Evolutionary conservation across 768 basidiomycete genomes (phyloP).

Genomic region (Mycena vitilis): DNA sequence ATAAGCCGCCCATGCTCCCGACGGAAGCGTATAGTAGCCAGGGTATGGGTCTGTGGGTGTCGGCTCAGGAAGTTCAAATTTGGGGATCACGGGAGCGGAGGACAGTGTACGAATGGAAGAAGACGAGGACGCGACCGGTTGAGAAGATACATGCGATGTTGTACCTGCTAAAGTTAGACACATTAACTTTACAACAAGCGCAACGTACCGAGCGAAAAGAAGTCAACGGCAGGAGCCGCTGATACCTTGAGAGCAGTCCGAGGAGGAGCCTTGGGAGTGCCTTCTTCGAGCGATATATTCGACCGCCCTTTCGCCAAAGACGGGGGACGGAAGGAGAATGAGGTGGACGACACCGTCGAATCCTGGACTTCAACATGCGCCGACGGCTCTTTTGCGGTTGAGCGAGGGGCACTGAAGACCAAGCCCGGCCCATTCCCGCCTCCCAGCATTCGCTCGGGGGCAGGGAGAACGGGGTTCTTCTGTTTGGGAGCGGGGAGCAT

Average conservation of each 20-base stretch:
- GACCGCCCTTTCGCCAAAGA: conserved; percentile 69
- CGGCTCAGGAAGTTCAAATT: conserved; percentile 79
- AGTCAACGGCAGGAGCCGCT: conserved; percentile 61
- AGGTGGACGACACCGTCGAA: conserved; percentile 38
- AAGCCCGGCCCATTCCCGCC: conserved; percentile 70
- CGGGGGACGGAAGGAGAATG: conserved; percentile 67
- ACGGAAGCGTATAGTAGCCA: conserved; percentile 87
- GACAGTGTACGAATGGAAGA: conserved; percentile 55
- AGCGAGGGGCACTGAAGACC: conserved; percentile 60
- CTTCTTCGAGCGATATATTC: conserved; percentile 67
- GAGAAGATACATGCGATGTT: conserved; percentile 42
- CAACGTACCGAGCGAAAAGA: conserved; percentile 74
- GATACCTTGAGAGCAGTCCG: conserved; percentile 22
- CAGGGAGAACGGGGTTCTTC: conserved; percentile 53
- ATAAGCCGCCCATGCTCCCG: conserved; percentile 82
- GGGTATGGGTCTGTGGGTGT: conserved; percentile 83
- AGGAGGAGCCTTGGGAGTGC: conserved; percentile 34
- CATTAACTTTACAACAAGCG: background rate
- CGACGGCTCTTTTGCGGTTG: conserved; percentile 33
- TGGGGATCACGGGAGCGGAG: conserved; percentile 76
- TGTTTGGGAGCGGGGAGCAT: conserved; percentile 85
- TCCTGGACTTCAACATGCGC: conserved; percentile 44
- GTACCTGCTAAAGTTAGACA: background rate
- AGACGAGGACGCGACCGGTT: conserved; percentile 37
- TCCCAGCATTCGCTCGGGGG: conserved; percentile 70